A percentile compares a stretch with the other conserved stretches of the same genome.
Evolutionary conservation across 345 rosid species (phyloP).

Genomic region (Excoecaria agallocha): DNA sequence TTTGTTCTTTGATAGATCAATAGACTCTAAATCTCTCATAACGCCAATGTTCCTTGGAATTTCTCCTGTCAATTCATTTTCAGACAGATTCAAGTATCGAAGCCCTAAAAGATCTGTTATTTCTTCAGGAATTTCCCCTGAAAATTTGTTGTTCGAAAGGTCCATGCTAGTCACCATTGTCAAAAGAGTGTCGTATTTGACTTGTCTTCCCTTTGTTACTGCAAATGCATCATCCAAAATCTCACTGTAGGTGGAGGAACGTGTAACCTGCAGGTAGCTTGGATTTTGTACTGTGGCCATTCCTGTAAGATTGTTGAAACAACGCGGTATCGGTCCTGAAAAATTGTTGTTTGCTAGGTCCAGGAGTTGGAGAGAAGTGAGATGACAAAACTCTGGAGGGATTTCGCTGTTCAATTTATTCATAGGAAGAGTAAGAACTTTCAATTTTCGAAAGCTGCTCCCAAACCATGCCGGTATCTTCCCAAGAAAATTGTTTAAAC

Average conservation of each 20-base stretch:
- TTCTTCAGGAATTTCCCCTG: slow-evolving; percentile 1
- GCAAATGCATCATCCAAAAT: slow-evolving; percentile 1
- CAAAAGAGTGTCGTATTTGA: neutral
- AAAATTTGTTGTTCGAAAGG: neutral
- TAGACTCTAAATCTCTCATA: neutral
- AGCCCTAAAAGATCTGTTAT: slow-evolving; percentile 2
- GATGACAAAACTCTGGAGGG: slow-evolving; percentile 7
- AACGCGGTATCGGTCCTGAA: neutral
- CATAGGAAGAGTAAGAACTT: neutral
- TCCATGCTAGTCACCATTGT: slow-evolving; percentile 5
- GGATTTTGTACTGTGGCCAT: slow-evolving; percentile 3
- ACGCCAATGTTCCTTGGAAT: neutral
- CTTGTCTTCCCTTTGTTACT: slow-evolving; percentile 1
- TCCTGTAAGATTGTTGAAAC: slow-evolving; percentile 1
- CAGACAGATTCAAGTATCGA: neutral
- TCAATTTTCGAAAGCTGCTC: neutral
- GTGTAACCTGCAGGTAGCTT: neutral
- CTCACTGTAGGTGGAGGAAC: neutral
- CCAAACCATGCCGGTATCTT: neutral
- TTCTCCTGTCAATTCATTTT: slow-evolving; percentile 2
- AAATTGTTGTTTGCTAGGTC: neutral
- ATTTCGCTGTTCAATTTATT: slow-evolving; percentile 11
- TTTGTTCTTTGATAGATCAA: neutral
- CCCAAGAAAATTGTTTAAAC: slow-evolving; percentile 1
- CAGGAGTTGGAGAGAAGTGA: neutral